phyloP scores from a whole-genome alignment of 2,329 filamentous ascomycete genomes.

The Penicillium sp. region DNA sequence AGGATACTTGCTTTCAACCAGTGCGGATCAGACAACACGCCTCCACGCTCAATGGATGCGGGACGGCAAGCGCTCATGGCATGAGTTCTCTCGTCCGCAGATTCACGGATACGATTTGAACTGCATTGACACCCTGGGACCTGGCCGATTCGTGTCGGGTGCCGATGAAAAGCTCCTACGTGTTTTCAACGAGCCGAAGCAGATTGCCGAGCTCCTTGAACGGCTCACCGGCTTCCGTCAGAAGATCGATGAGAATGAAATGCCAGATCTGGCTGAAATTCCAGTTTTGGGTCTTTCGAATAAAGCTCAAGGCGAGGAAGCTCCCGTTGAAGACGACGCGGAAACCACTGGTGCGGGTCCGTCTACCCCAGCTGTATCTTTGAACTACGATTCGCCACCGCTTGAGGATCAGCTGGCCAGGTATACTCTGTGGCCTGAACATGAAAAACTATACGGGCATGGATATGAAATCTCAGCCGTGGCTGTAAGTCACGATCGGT shows the following conservation, averaged over 20 bases:
- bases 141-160: constrained; percentile 79
- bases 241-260: constrained; percentile 28
- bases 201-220: constrained; percentile 68
- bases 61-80: constrained; percentile 60
- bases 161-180: constrained; percentile 97
- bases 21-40: constrained; percentile 86
- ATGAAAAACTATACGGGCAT: constrained; percentile 94
- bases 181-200: constrained; percentile 84
- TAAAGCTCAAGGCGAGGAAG: constrained; percentile 64
- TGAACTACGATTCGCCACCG: constrained; percentile 68
- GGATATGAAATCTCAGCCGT: constrained; percentile 93
- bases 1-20: constrained; percentile 79
- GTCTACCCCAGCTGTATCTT: constrained; percentile 17
- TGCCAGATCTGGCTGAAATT: constrained; percentile 89
- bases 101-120: constrained; percentile 98
- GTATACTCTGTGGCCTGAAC: constrained; percentile 90
- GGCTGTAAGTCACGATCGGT: constrained; percentile 67
- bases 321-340: constrained; percentile 23
- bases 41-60: constrained; percentile 74
- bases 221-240: constrained; percentile 58
- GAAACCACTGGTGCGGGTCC: constrained; percentile 38
- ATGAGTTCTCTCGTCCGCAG: constrained; percentile 90
- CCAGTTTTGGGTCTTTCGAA: constrained; percentile 93
- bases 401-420: constrained; percentile 84
- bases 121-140: constrained; percentile 72